These are phyloP conservation scores for Kwoniella europaea DNA, from an alignment of 768 basidiomycete species.

Conservation along the genomic window DNA sequence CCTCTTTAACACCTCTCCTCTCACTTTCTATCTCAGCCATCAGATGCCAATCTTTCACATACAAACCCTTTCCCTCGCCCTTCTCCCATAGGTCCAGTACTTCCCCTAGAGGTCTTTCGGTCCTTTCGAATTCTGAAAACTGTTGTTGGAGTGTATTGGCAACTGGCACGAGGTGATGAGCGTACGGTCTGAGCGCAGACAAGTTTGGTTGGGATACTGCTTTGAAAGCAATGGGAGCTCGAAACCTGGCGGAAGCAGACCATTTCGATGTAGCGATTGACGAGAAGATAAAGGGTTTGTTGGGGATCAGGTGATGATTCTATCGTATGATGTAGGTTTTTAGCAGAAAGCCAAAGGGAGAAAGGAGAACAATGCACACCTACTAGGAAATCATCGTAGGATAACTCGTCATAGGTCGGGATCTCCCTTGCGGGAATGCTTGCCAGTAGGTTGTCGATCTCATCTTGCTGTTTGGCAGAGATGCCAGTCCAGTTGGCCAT, in stretches of 20 bases:
- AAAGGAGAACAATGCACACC: background rate
- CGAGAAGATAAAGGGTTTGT: conserved; percentile 42
- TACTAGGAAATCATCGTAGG: conserved; percentile 35
- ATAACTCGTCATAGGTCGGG: conserved; percentile 36
- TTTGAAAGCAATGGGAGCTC: background rate
- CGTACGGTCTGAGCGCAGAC: conserved; percentile 38
- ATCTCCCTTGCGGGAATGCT: conserved; percentile 20
- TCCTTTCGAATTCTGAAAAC: conserved; percentile 54
- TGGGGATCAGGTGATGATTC: conserved; percentile 45
- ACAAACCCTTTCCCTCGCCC: conserved; percentile 38
- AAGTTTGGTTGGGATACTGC: conserved; percentile 32
- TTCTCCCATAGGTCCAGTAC: conserved; percentile 54
- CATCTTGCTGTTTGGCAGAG: conserved; percentile 5
- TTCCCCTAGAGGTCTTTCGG: conserved; percentile 43
- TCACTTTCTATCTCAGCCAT: conserved; percentile 43
- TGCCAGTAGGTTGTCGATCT: background rate
- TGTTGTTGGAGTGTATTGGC: conserved; percentile 44
- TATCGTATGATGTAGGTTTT: conserved; percentile 8
- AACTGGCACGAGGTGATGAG: conserved; percentile 49
- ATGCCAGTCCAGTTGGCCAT: conserved; percentile 16
- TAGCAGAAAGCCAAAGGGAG: background rate
- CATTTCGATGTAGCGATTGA: conserved; percentile 28
- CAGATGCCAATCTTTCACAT: conserved; percentile 59
- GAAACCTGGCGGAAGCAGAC: conserved; percentile 25
- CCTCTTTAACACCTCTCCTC: conserved; percentile 37